These are phyloP conservation scores for Penicillium sp. DNA, from an alignment of 2,329 filamentous ascomycete species.

Conservation along the genomic window DNA sequence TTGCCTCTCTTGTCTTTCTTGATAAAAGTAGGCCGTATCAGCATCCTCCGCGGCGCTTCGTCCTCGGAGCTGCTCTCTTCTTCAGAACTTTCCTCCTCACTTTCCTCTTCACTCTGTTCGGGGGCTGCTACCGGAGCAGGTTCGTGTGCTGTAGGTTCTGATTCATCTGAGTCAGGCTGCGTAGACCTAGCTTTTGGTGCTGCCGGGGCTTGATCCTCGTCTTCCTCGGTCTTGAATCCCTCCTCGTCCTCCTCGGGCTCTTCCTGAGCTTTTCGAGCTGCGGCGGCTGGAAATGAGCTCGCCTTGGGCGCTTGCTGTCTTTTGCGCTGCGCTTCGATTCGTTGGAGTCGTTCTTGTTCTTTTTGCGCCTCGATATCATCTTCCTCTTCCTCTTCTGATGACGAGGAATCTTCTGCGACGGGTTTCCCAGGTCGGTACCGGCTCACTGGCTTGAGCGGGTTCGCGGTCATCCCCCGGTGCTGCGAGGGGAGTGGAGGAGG, in stretches of 20 bases:
- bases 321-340: conserved; percentile 37
- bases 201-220: conserved; percentile 30
- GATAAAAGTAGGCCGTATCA: conserved; percentile 66
- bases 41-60: conserved; percentile 54
- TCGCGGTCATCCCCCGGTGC: conserved; percentile 79
- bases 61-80: conserved; percentile 57
- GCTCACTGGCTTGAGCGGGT: conserved; percentile 69
- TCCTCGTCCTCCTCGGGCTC: conserved; percentile 51
- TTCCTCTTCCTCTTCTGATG: conserved; percentile 53
- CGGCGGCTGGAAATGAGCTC: conserved; percentile 37
- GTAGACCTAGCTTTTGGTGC: conserved; percentile 20
- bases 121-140: conserved; percentile 18
- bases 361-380: conserved; percentile 57
- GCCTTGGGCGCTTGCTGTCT: conserved; percentile 47
- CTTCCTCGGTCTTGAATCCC: conserved; percentile 60
- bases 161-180: conserved; percentile 13
- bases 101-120: conserved; percentile 43
- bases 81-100: conserved; percentile 45
- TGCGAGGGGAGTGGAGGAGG: conserved; percentile 44
- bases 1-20: conserved; percentile 60
- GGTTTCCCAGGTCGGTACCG: conserved; percentile 86
- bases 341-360: conserved; percentile 51
- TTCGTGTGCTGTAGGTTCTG: conserved; percentile 16
- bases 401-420: conserved; percentile 47
- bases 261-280: conserved; percentile 26